These are phyloP conservation scores for Aspergillus asperescens DNA, from an alignment of 495 filamentous ascomycete species.

Conservation along the genomic window DNA sequence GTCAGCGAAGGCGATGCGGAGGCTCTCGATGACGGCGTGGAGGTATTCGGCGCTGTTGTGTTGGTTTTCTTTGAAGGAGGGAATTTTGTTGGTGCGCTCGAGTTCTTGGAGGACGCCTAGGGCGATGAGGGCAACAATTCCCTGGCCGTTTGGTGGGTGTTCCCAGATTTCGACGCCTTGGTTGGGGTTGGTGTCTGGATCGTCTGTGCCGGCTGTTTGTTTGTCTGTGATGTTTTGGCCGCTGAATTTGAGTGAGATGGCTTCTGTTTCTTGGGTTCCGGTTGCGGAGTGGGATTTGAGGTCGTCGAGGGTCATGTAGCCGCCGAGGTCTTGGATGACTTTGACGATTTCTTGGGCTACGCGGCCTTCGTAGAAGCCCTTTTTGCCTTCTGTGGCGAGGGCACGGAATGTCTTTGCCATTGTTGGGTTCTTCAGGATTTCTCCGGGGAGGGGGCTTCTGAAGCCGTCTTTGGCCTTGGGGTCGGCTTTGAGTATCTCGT, in stretches of 20 bases:
- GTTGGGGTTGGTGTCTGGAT: conserved; percentile 41
- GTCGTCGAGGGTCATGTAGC: conserved; percentile 73
- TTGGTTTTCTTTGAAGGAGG: conserved; percentile 58
- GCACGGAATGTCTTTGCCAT: conserved; percentile 77
- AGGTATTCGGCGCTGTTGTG: conserved; percentile 79
- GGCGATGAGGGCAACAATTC: conserved; percentile 90
- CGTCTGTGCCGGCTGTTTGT: conserved; percentile 37
- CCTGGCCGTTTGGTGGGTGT: conserved; percentile 96
- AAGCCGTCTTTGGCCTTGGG: conserved; percentile 57
- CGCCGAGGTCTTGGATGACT: conserved; percentile 69
- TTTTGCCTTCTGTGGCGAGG: conserved; percentile 74
- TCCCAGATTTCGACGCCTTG: conserved; percentile 85
- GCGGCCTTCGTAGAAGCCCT: conserved; percentile 83
- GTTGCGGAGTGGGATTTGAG: conserved; percentile 65
- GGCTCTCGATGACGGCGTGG: conserved; percentile 81
- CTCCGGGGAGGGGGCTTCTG: conserved; percentile 71
- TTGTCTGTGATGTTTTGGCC: conserved; percentile 59
- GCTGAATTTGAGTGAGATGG: conserved; percentile 73
- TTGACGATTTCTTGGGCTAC: conserved; percentile 76
- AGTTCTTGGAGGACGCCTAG: conserved; percentile 85
- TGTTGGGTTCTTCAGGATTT: conserved; percentile 80
- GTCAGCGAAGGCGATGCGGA: conserved; percentile 92
- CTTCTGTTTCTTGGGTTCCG: conserved; percentile 72
- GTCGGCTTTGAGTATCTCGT: conserved; percentile 78
- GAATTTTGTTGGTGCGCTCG: conserved; percentile 65